Evolutionary conservation across 192 early-diverging fungal species (phyloP).

Genomic region (Piromyces finnis): DNA sequence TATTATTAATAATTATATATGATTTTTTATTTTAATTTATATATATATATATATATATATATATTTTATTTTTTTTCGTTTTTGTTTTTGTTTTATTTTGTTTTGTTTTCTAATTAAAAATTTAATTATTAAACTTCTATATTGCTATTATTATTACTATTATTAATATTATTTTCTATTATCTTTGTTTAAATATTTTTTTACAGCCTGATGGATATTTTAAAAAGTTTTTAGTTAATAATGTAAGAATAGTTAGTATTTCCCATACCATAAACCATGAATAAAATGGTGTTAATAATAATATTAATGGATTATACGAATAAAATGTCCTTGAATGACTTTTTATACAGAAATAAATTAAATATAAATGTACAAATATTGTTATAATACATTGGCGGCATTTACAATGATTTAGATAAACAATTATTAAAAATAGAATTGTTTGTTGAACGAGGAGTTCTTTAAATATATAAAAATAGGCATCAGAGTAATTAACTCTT

Average conservation of each 20-base stretch:
- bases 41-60: too few species aligned
- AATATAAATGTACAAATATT: background rate
- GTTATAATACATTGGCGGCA: background rate
- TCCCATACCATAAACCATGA: background rate
- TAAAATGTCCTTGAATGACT: too few species aligned
- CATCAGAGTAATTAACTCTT: background rate
- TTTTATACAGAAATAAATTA: background rate
- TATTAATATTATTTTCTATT: background rate
- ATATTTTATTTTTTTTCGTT: too few species aligned
- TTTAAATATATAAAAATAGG: background rate
- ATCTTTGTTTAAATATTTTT: background rate
- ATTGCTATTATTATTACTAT: too few species aligned
- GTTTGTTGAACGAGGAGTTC: background rate
- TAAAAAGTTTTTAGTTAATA: background rate
- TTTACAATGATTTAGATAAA: background rate
- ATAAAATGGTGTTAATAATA: background rate
- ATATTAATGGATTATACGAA: too few species aligned
- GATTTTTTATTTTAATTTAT: too few species aligned
- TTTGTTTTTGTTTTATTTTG: too few species aligned
- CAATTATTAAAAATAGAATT: background rate
- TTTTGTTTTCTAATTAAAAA: too few species aligned
- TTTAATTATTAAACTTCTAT: too few species aligned
- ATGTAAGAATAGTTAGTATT: background rate
- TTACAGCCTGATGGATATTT: background rate
- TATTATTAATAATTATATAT: too few species aligned